A percentile compares a stretch with the other conserved stretches of the same genome.
phyloP scores from a whole-genome alignment of 192 early-diverging fungal genomes.

The Gorgonomyces haynaldii region DNA sequence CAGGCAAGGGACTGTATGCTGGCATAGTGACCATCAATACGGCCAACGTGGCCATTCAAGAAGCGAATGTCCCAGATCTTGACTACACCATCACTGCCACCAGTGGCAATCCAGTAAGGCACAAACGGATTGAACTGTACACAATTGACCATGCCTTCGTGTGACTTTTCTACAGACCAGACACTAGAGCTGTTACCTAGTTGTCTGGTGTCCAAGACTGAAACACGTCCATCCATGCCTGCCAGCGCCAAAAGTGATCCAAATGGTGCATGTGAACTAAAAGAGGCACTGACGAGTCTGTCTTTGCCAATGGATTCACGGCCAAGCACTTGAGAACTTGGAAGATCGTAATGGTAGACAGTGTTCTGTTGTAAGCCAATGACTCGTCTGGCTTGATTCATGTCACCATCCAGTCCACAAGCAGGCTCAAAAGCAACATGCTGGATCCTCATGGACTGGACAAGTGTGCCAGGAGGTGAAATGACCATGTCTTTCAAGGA shows the following conservation, averaged over 20 bases:
- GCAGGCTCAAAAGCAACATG: conserved; percentile 26
- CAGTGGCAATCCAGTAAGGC: conserved; percentile 63
- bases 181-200: conserved; percentile 16
- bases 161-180: conserved; percentile 36
- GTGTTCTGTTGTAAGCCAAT: conserved; percentile 22
- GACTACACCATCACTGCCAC: conserved; percentile 45
- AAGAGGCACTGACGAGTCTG: conserved; percentile 19
- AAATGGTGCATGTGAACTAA: conserved; percentile 29
- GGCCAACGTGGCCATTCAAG: conserved; percentile 27
- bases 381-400: conserved; percentile 11
- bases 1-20: conserved; percentile 41
- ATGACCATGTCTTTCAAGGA: conserved; percentile 8
- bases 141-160: conserved; percentile 34
- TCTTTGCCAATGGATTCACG: conserved; percentile 21
- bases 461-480: neutral
- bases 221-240: conserved; percentile 26
- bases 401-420: neutral
- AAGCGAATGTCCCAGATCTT: conserved; percentile 65
- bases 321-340: conserved; percentile 11
- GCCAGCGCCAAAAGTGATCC: conserved; percentile 19
- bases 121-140: conserved; percentile 61
- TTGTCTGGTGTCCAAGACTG: conserved; percentile 25
- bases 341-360: conserved; percentile 25
- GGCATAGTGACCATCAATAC: conserved; percentile 43
- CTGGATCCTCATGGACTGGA: conserved; percentile 17